A percentile compares a stretch with the other conserved stretches of the same genome.
These are phyloP conservation scores for Penicillium silybi DNA, from an alignment of 495 filamentous ascomycete genomes.

Conservation along the genomic window DNA sequence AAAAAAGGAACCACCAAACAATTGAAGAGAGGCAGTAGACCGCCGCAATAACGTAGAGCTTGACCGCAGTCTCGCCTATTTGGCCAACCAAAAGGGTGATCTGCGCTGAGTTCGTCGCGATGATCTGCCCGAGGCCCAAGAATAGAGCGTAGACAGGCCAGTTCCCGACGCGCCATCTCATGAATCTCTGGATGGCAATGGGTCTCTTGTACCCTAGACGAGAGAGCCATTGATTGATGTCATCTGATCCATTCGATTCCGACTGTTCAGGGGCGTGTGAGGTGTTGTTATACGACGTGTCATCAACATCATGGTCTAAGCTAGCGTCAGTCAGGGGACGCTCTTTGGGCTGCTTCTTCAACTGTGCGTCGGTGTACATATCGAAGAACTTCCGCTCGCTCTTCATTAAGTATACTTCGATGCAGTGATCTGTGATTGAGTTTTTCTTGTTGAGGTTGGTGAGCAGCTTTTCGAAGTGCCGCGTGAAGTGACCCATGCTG, in stretches of 20 bases:
- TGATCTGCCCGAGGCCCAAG: conserved; percentile 61
- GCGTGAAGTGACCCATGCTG: conserved; percentile 52
- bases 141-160: conserved; percentile 66
- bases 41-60: conserved; percentile 59
- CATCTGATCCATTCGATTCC: background rate
- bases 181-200: conserved; percentile 24
- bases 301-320: background rate
- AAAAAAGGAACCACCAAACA: conserved; percentile 61
- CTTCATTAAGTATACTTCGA: conserved; percentile 58
- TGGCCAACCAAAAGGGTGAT: conserved; percentile 62
- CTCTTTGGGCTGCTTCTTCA: conserved; percentile 20
- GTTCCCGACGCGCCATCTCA: conserved; percentile 35
- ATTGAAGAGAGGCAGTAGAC: conserved; percentile 59
- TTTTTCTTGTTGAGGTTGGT: conserved; percentile 46
- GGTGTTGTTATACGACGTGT: background rate
- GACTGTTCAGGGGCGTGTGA: background rate
- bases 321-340: background rate
- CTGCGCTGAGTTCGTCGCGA: conserved; percentile 65
- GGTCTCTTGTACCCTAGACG: conserved; percentile 16
- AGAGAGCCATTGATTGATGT: background rate
- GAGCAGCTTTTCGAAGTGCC: conserved; percentile 52
- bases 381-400: conserved; percentile 65
- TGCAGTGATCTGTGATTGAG: conserved; percentile 54
- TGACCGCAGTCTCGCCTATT: conserved; percentile 54
- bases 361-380: conserved; percentile 51